Evolutionary conservation across 1,284 basidiomycete genomes (phyloP).

Genomic region (Sutorius eximius): DNA sequence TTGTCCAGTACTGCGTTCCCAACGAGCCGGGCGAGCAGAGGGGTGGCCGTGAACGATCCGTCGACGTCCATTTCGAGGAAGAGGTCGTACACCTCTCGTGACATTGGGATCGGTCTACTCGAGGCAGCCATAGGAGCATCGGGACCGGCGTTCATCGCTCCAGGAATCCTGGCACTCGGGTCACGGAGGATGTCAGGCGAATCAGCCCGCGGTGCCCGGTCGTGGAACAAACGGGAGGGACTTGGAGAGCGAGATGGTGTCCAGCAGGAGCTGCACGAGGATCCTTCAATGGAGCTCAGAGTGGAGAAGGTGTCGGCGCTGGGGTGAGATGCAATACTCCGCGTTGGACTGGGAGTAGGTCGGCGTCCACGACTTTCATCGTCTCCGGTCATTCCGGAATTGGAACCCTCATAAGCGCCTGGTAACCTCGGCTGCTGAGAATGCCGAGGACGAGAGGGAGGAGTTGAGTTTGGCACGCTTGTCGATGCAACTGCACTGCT

Average conservation of each 20-base stretch:
- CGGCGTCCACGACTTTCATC: background rate
- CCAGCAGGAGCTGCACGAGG: slow-evolving; percentile 35
- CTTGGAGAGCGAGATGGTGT: slow-evolving; percentile 34
- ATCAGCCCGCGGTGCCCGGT: slow-evolving; percentile 21
- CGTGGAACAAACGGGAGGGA: slow-evolving; percentile 20
- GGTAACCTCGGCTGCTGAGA: slow-evolving; percentile 8
- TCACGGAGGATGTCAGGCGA: slow-evolving; percentile 29
- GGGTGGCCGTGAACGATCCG: slow-evolving; percentile 43
- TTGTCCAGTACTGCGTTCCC: slow-evolving; percentile 29
- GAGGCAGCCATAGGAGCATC: background rate
- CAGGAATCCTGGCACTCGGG: background rate
- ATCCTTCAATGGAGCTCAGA: slow-evolving; percentile 45
- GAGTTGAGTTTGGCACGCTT: background rate
- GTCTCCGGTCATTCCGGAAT: slow-evolving; percentile 5
- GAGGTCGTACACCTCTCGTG: slow-evolving; percentile 36
- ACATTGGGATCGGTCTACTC: slow-evolving; percentile 4
- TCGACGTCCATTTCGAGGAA: slow-evolving; percentile 43
- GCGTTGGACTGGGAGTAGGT: background rate
- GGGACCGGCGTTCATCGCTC: background rate
- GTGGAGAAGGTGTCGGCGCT: slow-evolving; percentile 45
- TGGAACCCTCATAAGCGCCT: slow-evolving; percentile 9
- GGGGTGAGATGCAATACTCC: slow-evolving; percentile 22
- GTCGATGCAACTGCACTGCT: background rate
- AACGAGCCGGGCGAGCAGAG: slow-evolving; percentile 34
- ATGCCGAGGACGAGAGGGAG: slow-evolving; percentile 4